Base-by-base conservation (phyloP, 257 asterid genomes). In the Solanum virginianum region DNA sequence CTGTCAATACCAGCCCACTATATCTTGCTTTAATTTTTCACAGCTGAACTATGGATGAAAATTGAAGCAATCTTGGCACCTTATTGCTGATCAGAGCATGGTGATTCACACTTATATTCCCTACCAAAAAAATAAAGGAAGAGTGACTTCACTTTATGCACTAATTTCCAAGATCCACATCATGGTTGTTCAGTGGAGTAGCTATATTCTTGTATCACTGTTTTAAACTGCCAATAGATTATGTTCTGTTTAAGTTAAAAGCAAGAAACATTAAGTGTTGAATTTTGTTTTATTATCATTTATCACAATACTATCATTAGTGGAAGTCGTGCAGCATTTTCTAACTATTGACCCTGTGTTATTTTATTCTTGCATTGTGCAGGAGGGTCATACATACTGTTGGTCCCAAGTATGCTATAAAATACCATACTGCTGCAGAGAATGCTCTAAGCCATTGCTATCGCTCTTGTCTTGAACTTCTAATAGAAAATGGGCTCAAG, bases 301-400 rank as follows among this genome's bases (percentile, higher is more conserved):
- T 10, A 70, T 72, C 57, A 72, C 20, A 2, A 72, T 13, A 72
- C 80, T 45, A 72, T 36, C 80, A 72, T 45, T 72, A 72, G 20
- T 45, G n/a, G 80, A 72, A 45, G 20, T 43, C 54, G 16, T 12
- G 36, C 56, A 74, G 59, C 81, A 74, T 74, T 47, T 45, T 47
- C 57, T 74, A 47, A 74, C 60, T 70, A 26, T 47, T 47, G 63
- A 62, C 63, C 29, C 17, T 47, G 9, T 10, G 80, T 47, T 80
- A 81, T 81, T 11, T 53, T 83, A 4, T 85, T 88, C 80, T 87
- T 86, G 81, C 43, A 74, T 47, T 75, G 90, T 90, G 80, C 94
- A 97, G 99, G 95, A 94, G 95, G 93, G 94, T 97, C 85, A 92
- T 97, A 83, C 99, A 97, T 88, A 97, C 98, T 56, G 99, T 97